Conservation (phyloP, 116 monocot species). For the Papilionanthe hybrid region DNA sequence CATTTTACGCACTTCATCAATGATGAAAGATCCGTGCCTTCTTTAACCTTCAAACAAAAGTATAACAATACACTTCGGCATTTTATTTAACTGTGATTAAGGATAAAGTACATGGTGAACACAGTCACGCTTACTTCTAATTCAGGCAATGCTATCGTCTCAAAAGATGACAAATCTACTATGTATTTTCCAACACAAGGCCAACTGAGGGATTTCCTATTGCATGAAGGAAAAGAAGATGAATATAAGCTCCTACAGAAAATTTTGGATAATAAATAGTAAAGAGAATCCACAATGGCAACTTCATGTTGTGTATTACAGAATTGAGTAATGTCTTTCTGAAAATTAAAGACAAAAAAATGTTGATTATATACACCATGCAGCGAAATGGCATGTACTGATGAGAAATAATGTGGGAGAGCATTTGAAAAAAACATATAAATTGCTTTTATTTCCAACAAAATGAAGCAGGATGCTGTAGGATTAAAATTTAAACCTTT, state of each 20-base stretch:
- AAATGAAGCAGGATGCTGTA: too few relatives aligned
- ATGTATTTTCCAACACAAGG: constrained; percentile 88
- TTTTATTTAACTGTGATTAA: background rate
- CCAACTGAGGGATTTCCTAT: constrained; percentile 63
- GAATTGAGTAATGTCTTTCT: background rate
- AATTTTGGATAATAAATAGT: background rate
- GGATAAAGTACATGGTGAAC: background rate
- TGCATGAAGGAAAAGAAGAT: constrained; percentile 13
- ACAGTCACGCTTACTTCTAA: constrained; percentile 43
- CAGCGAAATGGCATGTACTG: background rate
- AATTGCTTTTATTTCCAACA: background rate
- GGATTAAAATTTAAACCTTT: too few relatives aligned
- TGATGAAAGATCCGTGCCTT: constrained; percentile 76
- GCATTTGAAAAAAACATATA: background rate
- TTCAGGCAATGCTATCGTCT: constrained; percentile 75
- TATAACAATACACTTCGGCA: background rate
- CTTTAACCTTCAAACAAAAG: constrained; percentile 47
- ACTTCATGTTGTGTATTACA: background rate
- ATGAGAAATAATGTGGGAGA: background rate
- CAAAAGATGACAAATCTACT: constrained; percentile 83
- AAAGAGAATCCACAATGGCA: background rate
- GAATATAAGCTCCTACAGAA: background rate
- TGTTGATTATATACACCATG: background rate
- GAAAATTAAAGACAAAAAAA: background rate
- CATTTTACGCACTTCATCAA: constrained; percentile 98